These are phyloP conservation scores for Hymenoscyphus occultus DNA, from an alignment of 2,329 filamentous ascomycete species.

Conservation along the genomic window DNA sequence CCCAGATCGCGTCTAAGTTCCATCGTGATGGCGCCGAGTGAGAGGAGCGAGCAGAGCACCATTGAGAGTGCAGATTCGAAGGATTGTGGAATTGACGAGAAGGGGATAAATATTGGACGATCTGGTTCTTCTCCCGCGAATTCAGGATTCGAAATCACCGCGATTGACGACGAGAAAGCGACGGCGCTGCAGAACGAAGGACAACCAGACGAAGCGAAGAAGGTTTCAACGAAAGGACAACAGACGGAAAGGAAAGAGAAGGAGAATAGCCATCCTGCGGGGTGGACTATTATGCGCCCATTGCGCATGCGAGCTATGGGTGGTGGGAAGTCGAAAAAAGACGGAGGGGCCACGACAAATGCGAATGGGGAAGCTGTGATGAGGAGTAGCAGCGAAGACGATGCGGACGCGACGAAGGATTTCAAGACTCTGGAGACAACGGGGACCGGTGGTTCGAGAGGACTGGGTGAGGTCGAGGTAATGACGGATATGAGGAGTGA, in stretches of 20 bases:
- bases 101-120: background rate
- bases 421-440: slow-evolving; percentile 23
- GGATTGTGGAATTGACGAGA: background rate
- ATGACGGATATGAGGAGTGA: slow-evolving; percentile 32
- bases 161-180: slow-evolving; percentile 3
- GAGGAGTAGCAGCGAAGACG: slow-evolving; percentile 11
- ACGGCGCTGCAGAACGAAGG: background rate
- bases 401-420: slow-evolving; percentile 14
- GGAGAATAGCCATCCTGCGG: slow-evolving; percentile 11
- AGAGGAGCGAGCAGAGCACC: background rate
- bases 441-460: slow-evolving; percentile 12
- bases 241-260: slow-evolving; percentile 13
- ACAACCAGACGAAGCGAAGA: slow-evolving; percentile 7
- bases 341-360: slow-evolving; percentile 11
- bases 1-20: background rate
- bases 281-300: slow-evolving; percentile 31
- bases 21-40: background rate
- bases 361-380: slow-evolving; percentile 8
- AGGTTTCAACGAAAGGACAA: background rate
- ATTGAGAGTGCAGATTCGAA: background rate
- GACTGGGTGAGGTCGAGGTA: slow-evolving; percentile 25
- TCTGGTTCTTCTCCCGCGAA: background rate
- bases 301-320: slow-evolving; percentile 21
- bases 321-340: slow-evolving; percentile 16
- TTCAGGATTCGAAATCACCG: background rate